These are phyloP conservation scores for Microbotryum scabiosae DNA, from an alignment of 1,284 basidiomycete species.

Conservation along the genomic window DNA sequence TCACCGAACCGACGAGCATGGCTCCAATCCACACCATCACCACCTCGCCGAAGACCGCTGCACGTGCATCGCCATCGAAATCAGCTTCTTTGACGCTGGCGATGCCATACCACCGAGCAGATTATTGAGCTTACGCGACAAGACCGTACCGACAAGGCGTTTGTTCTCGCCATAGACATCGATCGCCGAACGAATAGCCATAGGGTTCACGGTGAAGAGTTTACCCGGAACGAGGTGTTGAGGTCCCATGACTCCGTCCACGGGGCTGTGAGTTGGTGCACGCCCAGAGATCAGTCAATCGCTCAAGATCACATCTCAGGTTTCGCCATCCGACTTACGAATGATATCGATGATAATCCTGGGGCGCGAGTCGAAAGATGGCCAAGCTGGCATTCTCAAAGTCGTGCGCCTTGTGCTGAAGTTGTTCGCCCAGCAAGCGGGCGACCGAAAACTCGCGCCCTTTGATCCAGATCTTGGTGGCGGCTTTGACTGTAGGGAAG, in stretches of 20 bases:
- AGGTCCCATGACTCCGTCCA: conserved; percentile 51
- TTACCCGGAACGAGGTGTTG: conserved; percentile 75
- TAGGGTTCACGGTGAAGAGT: conserved; percentile 70
- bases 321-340: not conserved
- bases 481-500: conserved; percentile 74
- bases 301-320: not conserved
- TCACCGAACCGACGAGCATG: conserved; percentile 39
- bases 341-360: conserved; percentile 77
- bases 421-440: conserved; percentile 68
- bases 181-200: conserved; percentile 44
- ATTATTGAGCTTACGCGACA: too few relatives aligned
- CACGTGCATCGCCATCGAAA: not conserved
- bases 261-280: conserved; percentile 5
- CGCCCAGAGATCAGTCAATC: not conserved
- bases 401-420: conserved; percentile 56
- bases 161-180: conserved; percentile 95
- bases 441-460: conserved; percentile 81
- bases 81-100: not conserved
- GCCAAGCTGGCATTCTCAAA: conserved; percentile 69
- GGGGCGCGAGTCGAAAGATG: conserved; percentile 88
- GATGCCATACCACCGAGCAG: too few relatives aligned
- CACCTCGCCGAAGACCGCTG: conserved; percentile 70
- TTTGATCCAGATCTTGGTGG: conserved; percentile 92
- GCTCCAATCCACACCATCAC: conserved; percentile 55
- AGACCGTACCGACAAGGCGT: conserved; percentile 75